Evolutionary conservation across 179 eudicot species (phyloP).

Genomic region (Beta lomatogona): DNA sequence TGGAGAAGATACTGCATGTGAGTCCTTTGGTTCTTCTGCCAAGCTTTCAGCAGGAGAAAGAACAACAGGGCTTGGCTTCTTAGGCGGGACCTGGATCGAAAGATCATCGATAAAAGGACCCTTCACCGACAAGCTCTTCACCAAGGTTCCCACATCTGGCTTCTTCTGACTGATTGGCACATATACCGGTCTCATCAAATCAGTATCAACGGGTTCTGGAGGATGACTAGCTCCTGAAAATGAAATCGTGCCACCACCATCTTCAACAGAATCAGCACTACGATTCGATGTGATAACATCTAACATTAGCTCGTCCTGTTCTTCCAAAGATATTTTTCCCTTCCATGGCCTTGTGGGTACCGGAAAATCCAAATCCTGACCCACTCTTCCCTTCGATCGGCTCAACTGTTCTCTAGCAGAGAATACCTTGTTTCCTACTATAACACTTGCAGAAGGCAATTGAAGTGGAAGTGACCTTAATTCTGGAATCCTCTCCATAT

Average conservation of each 20-base stretch:
- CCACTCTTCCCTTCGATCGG: conserved; percentile 34
- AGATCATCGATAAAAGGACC: conserved; percentile 82
- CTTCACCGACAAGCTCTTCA: conserved; percentile 60
- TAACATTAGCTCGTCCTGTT: conserved; percentile 61
- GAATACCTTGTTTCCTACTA: conserved; percentile 32
- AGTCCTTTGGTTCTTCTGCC: conserved; percentile 52
- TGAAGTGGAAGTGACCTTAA: conserved; percentile 42
- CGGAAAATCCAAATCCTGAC: conserved; percentile 44
- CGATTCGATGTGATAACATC: conserved; percentile 48
- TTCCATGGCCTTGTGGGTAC: conserved; percentile 50
- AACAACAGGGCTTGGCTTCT: conserved; percentile 44
- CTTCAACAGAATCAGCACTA: conserved; percentile 57
- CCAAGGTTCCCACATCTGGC: conserved; percentile 52
- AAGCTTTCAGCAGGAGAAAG: conserved; percentile 57
- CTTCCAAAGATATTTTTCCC: conserved; percentile 50
- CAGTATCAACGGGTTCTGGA: conserved; percentile 75
- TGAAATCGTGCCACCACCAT: conserved; percentile 49
- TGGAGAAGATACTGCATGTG: conserved; percentile 46
- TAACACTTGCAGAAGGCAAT: conserved; percentile 41
- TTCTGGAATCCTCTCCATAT: conserved; percentile 64
- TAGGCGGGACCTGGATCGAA: conserved; percentile 51
- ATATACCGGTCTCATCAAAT: conserved; percentile 68
- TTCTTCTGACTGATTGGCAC: conserved; percentile 65
- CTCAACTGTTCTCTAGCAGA: conserved; percentile 39
- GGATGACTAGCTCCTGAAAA: conserved; percentile 87